A percentile compares a stretch with the other conserved stretches of the same genome.
Conservation (phyloP, 2,329 filamentous ascomycete species). For the Ophiostoma populinum region DNA sequence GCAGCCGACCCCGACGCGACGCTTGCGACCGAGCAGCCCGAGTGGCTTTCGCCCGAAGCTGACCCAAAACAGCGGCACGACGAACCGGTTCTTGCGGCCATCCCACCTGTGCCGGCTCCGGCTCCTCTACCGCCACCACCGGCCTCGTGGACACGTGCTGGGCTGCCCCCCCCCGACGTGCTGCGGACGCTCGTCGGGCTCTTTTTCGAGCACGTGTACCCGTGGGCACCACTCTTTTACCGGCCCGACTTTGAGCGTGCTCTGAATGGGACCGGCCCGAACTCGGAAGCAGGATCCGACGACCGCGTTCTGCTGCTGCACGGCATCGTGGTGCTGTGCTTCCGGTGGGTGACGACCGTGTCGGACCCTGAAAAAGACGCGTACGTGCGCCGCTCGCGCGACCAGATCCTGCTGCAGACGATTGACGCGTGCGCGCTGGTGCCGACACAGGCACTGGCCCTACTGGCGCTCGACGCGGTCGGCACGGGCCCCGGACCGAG, state of each 20-base stretch:
- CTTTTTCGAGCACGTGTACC: slow-evolving; percentile 7
- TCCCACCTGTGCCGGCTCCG: too few relatives aligned
- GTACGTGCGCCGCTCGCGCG: slow-evolving; percentile 3
- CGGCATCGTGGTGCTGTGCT: slow-evolving; percentile 6
- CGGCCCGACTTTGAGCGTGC: slow-evolving; percentile 1
- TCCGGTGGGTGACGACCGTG: slow-evolving; percentile 7
- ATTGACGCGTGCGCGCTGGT: slow-evolving; percentile 7
- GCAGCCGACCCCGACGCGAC: too few relatives aligned
- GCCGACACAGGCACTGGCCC: slow-evolving; percentile 5
- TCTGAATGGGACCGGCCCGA: not conserved
- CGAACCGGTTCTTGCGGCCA: too few relatives aligned
- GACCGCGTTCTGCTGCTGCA: slow-evolving; percentile 7
- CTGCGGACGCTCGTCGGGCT: slow-evolving; percentile 7
- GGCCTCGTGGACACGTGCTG: slow-evolving; percentile 1
- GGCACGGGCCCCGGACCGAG: slow-evolving; percentile 8
- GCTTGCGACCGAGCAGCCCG: too few relatives aligned
- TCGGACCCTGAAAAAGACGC: not conserved
- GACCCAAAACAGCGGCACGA: too few relatives aligned
- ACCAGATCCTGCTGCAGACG: slow-evolving; percentile 5
- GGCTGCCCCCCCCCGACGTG: slow-evolving; percentile 5
- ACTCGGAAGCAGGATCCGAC: too few relatives aligned
- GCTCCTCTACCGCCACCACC: too few relatives aligned
- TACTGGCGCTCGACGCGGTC: slow-evolving; percentile 8
- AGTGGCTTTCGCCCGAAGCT: too few relatives aligned
- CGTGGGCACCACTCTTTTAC: slow-evolving; percentile 9